Percentiles rank a stretch among this genome's conserved stretches.
phyloP scores from a whole-genome alignment of 2,329 filamentous ascomycete genomes.

The Teratosphaeria viscida region DNA sequence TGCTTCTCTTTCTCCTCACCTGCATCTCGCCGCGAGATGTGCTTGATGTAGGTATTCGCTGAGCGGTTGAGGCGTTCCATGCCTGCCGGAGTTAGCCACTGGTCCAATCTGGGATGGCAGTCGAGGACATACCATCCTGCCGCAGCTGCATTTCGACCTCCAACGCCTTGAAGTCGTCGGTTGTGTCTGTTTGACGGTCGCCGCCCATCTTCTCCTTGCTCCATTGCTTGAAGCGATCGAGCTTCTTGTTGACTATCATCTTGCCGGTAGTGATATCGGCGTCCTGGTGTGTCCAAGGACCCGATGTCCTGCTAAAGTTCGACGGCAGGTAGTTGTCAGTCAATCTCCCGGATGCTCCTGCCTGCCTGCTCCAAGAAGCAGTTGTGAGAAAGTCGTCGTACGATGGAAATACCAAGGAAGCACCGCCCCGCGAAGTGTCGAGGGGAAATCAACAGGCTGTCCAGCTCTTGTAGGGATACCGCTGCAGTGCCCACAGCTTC shows the following conservation, averaged over 20 bases:
- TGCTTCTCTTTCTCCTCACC: slow-evolving; percentile 81
- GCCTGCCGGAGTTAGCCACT: slow-evolving; percentile 41
- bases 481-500: neutral
- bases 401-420: neutral
- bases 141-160: slow-evolving; percentile 85
- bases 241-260: slow-evolving; percentile 66
- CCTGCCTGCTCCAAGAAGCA: neutral
- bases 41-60: slow-evolving; percentile 79
- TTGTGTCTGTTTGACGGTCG: slow-evolving; percentile 75
- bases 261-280: slow-evolving; percentile 8
- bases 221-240: slow-evolving; percentile 96
- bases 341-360: neutral
- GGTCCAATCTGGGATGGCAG: neutral
- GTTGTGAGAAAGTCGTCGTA: neutral
- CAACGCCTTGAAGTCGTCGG: slow-evolving; percentile 82
- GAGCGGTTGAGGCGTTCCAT: slow-evolving; percentile 84
- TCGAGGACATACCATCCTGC: slow-evolving; percentile 59
- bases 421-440: neutral
- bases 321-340: neutral
- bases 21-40: slow-evolving; percentile 72
- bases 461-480: neutral
- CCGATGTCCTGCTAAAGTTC: neutral
- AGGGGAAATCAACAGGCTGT: neutral
- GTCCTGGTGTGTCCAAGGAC: neutral
- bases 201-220: slow-evolving; percentile 91